Percentiles rank a stretch among this genome's conserved stretches.
Evolutionary conservation across 148 eudicot genomes (phyloP).

Genomic region (Amaranthus palmeri): DNA sequence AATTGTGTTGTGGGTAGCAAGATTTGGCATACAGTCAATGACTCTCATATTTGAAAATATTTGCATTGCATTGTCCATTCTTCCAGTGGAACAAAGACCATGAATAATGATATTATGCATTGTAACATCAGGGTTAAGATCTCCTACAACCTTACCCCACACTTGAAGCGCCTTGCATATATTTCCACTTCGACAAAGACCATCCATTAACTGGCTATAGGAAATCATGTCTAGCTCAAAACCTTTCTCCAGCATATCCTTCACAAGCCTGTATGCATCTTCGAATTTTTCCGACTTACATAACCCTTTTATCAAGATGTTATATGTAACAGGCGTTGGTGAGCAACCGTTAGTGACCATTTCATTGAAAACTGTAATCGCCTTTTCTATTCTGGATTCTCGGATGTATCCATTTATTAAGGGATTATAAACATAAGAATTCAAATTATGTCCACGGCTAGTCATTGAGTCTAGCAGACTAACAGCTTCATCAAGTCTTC

Average conservation of each 20-base stretch:
- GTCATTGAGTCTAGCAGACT: conserved; percentile 39
- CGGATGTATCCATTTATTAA: conserved; percentile 57
- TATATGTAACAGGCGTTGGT: conserved; percentile 65
- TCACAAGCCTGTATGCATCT: conserved; percentile 63
- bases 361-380: conserved; percentile 39
- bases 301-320: conserved; percentile 65
- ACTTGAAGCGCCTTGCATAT: conserved; percentile 55
- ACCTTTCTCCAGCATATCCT: conserved; percentile 72
- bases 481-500: conserved; percentile 56
- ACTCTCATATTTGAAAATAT: conserved; percentile 51
- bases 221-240: conserved; percentile 62
- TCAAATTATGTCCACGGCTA: conserved; percentile 42
- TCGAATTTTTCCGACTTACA: conserved; percentile 58
- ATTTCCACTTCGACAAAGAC: conserved; percentile 57
- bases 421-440: conserved; percentile 57
- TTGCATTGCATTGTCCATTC: conserved; percentile 52
- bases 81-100: conserved; percentile 72
- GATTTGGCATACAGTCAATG: conserved; percentile 54
- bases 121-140: conserved; percentile 62
- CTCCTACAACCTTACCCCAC: conserved; percentile 54
- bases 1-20: conserved; percentile 73
- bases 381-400: conserved; percentile 53
- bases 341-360: conserved; percentile 45
- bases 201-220: conserved; percentile 66
- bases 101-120: conserved; percentile 85